Percentiles rank a stretch among this genome's conserved stretches.
phyloP scores from a whole-genome alignment of 768 basidiomycete genomes.

The Tylopilus rubrobrunneus region DNA sequence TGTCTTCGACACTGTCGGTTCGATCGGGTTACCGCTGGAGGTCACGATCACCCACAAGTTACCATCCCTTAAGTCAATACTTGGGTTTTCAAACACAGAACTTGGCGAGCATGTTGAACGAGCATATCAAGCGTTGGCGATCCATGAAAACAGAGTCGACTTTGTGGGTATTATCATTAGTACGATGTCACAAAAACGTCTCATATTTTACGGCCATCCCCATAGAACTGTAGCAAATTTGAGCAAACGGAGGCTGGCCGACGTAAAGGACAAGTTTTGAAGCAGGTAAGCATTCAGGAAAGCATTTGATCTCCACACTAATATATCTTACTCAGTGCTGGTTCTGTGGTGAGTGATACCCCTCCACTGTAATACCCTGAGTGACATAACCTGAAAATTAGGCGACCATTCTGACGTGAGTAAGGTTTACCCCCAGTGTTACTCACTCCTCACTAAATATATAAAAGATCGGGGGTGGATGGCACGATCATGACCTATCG shows the following conservation, averaged over 20 bases:
- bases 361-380: neutral
- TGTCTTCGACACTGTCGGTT: conserved; percentile 77
- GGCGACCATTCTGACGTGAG: conserved; percentile 30
- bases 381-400: conserved; percentile 13
- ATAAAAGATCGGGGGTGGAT: conserved; percentile 66
- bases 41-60: conserved; percentile 47
- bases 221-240: conserved; percentile 59
- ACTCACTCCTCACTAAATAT: neutral
- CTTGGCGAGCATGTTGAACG: conserved; percentile 61
- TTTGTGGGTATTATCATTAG: conserved; percentile 45
- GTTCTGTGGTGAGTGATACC: conserved; percentile 52
- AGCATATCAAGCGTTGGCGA: conserved; percentile 69
- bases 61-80: conserved; percentile 44
- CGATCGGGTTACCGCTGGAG: conserved; percentile 67
- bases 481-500: conserved; percentile 61
- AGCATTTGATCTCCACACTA: neutral
- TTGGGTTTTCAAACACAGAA: conserved; percentile 60
- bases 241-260: conserved; percentile 51
- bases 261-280: conserved; percentile 53
- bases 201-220: neutral
- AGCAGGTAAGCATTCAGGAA: conserved; percentile 45
- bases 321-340: conserved; percentile 46
- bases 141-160: conserved; percentile 63
- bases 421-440: neutral
- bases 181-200: neutral